Conservation (phyloP, 2,329 filamentous ascomycete species). For the Aureobasidium subglaciale region DNA sequence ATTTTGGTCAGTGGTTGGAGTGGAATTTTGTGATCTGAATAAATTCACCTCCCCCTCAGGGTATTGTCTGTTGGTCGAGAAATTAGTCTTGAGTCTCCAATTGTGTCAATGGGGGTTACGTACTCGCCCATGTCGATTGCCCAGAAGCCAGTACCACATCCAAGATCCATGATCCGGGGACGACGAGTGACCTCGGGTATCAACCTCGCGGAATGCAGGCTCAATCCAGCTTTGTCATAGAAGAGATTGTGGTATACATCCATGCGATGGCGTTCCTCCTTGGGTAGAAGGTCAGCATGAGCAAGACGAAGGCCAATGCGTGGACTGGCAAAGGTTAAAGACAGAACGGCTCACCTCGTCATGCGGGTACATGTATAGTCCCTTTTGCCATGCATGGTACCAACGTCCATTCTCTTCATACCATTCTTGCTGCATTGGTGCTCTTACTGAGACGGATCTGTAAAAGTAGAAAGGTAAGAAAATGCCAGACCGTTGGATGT, state of each 20-base stretch:
- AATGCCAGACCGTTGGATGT: slow-evolving; percentile 7
- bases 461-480: slow-evolving; percentile 1
- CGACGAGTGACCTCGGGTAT: slow-evolving; percentile 20
- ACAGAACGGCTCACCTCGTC: slow-evolving; percentile 16
- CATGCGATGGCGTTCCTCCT: slow-evolving; percentile 18
- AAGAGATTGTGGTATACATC: slow-evolving; percentile 18
- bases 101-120: slow-evolving; percentile 28
- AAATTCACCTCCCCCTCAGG: slow-evolving; percentile 44
- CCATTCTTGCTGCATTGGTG: slow-evolving; percentile 17
- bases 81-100: neutral
- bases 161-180: slow-evolving; percentile 56
- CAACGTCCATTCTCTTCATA: slow-evolving; percentile 19
- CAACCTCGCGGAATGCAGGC: slow-evolving; percentile 13
- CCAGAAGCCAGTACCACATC: slow-evolving; percentile 89
- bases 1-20: neutral
- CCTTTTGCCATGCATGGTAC: slow-evolving; percentile 18
- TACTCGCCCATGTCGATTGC: slow-evolving; percentile 76
- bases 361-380: slow-evolving; percentile 19
- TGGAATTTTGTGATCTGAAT: neutral
- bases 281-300: neutral
- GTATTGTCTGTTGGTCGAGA: slow-evolving; percentile 35
- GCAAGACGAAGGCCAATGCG: neutral
- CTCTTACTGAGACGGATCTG: slow-evolving; percentile 14
- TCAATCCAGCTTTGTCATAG: slow-evolving; percentile 16
- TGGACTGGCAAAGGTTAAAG: neutral